These are phyloP conservation scores for Termitomyces bulborhizus DNA, from an alignment of 768 basidiomycete genomes.

Conservation along the genomic window DNA sequence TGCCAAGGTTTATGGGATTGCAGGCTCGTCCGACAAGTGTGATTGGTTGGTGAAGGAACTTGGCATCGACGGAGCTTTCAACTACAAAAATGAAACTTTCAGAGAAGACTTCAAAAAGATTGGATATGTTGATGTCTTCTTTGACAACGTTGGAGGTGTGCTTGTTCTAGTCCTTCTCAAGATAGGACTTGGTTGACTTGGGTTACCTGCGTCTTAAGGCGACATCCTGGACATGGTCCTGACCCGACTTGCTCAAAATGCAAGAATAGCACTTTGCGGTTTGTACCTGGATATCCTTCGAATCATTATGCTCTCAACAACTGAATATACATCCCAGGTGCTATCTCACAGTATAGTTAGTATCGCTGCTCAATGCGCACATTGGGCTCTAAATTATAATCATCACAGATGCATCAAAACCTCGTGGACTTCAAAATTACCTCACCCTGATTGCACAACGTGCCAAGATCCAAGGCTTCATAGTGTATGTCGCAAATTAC, in stretches of 20 bases:
- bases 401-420: constrained; percentile 46
- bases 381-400: background rate
- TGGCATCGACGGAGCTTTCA: constrained; percentile 76
- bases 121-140: constrained; percentile 79
- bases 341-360: constrained; percentile 81
- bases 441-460: constrained; percentile 67
- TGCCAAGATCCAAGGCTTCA: constrained; percentile 79
- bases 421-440: constrained; percentile 65
- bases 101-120: constrained; percentile 65
- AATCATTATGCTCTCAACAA: background rate
- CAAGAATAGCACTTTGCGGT: constrained; percentile 82
- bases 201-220: constrained; percentile 31
- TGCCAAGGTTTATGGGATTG: constrained; percentile 83
- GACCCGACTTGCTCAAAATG: constrained; percentile 67
- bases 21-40: constrained; percentile 81
- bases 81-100: constrained; percentile 82
- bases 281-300: constrained; percentile 26
- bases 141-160: constrained; percentile 72
- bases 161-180: background rate
- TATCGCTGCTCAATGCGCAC: background rate
- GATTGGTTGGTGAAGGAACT: constrained; percentile 79
- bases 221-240: constrained; percentile 79
- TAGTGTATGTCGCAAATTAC: constrained; percentile 47
- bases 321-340: constrained; percentile 37
- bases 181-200: background rate